Evolutionary conservation across 208 protist species (phyloP).

Genomic region (Trypanosoma mega): DNA sequence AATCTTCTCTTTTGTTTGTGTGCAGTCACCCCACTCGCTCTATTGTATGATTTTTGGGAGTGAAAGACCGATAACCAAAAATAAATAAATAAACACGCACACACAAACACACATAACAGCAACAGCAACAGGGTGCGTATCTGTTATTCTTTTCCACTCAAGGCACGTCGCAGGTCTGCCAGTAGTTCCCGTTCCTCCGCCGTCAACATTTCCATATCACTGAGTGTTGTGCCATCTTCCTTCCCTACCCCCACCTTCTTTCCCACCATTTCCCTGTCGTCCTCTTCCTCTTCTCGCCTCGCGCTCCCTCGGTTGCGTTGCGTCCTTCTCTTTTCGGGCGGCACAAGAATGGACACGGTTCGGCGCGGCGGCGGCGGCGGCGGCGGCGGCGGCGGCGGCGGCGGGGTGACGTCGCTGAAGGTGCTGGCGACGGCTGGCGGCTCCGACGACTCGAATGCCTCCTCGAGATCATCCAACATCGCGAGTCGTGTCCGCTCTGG

Average conservation of each 20-base stretch:
- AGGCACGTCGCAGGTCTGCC: conserved; percentile 12
- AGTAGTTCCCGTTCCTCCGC: conserved; percentile 10
- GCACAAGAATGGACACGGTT: conserved; percentile 4
- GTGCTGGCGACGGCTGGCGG: conserved; percentile 16
- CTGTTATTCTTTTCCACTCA: neutral
- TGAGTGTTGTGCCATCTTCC: neutral
- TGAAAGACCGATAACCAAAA: too few relatives aligned
- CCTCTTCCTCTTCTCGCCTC: too few relatives aligned
- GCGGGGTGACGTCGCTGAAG: neutral
- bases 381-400: neutral
- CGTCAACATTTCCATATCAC: conserved; percentile 22
- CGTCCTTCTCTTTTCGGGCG: neutral
- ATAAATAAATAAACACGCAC: neutral
- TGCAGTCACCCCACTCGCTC: too few relatives aligned
- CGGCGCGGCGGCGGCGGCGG: neutral
- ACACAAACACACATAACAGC: neutral
- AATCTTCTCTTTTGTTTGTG: too few relatives aligned
- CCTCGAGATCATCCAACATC: neutral
- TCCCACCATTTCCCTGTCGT: neutral
- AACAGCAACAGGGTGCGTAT: neutral
- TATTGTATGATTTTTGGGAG: too few relatives aligned
- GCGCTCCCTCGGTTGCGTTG: too few relatives aligned
- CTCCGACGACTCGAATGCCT: conserved; percentile 7
- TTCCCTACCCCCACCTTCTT: neutral
- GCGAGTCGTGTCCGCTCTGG: neutral